Base-by-base conservation (phyloP, 495 filamentous ascomycete species). In the Podospora pseudocomata region DNA sequence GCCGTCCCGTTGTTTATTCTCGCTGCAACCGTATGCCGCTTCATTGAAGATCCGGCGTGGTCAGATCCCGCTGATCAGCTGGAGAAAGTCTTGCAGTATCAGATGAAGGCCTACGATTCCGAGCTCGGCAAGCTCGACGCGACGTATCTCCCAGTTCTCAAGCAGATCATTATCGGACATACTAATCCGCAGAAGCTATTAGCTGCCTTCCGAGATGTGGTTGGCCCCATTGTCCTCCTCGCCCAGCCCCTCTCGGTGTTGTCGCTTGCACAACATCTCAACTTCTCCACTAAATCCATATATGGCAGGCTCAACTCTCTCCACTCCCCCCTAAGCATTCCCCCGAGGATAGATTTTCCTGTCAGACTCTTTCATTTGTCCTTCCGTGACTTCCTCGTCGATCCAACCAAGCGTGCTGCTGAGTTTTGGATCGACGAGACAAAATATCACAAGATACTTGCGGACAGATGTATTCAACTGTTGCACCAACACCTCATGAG, bases 351-450 rank as follows among this genome's bases (percentile, higher is more conserved):
- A 19, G 56, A 64, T 23, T n/a, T 28, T 13, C 76, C 76, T 4
- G 60, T 86, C 27, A 75, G 76, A n/a, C 71, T 82, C 2, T 79
- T 80, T 56, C 82, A 87, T 67, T 78, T 75, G 18, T 85, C 83
- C n/a, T 84, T 87, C 67, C 82, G 81, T 59, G 84, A 86, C 69
- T 86, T 81, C 69, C 78, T 87, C 16, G 61, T 85, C 57, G 76
- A 82, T 70, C 58, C 68, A 71, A 70, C 60, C 75, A 76, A 56
- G 39, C 28, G 4, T 23, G 74, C 79, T 65, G 30, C 49, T 58
- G 32, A 39, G 26, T 82, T 83, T 71, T 79, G 74, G 72, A 71
- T 84, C 20, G 72, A 84, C 63, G 23, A 23, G 23, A 23, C 23
- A 76, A 60, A 27, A 27, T 39, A 71, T 39, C 6, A 39, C 34